A percentile compares a stretch with the other conserved stretches of the same genome.
These are phyloP conservation scores for Aspergillus tanneri DNA, from an alignment of 2,329 filamentous ascomycete species.

Conservation along the genomic window DNA sequence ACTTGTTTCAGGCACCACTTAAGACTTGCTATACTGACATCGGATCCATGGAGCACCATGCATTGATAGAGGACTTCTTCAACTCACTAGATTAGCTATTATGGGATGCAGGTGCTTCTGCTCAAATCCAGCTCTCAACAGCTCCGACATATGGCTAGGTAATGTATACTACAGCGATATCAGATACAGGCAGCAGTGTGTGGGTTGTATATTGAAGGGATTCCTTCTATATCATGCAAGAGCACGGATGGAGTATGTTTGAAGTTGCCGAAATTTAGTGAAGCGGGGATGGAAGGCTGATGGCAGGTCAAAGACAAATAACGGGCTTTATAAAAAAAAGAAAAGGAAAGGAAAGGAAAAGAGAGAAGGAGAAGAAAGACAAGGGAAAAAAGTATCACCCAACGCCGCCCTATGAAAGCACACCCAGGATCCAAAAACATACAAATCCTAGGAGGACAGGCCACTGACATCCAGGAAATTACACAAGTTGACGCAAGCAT, in stretches of 20 bases:
- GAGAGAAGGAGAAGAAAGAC: conserved; percentile 5
- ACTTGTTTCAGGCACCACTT: no score
- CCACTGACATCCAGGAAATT: conserved; percentile 38
- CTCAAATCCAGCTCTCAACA: neutral
- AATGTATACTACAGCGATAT: conserved; percentile 6
- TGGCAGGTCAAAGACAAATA: neutral
- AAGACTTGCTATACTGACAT: no score
- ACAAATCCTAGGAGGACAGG: conserved; percentile 21
- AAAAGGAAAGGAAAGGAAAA: neutral
- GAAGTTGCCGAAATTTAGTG: neutral
- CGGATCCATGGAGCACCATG: no score
- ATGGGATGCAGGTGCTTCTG: conserved; percentile 1
- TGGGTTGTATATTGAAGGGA: neutral
- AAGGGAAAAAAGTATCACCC: neutral
- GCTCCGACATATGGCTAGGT: neutral
- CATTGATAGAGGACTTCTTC: neutral
- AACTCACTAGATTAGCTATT: neutral
- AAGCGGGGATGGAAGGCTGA: neutral
- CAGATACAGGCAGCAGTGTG: conserved; percentile 2
- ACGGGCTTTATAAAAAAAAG: neutral
- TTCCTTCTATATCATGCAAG: conserved; percentile 18
- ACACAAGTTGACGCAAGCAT: conserved; percentile 41
- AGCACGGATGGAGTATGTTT: neutral
- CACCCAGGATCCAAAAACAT: conserved; percentile 1
- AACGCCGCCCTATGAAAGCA: conserved; percentile 12